Percentiles rank a stretch among this genome's conserved stretches.
phyloP scores from a whole-genome alignment of 2,329 filamentous ascomycete species.

The Xylaria sp. region DNA sequence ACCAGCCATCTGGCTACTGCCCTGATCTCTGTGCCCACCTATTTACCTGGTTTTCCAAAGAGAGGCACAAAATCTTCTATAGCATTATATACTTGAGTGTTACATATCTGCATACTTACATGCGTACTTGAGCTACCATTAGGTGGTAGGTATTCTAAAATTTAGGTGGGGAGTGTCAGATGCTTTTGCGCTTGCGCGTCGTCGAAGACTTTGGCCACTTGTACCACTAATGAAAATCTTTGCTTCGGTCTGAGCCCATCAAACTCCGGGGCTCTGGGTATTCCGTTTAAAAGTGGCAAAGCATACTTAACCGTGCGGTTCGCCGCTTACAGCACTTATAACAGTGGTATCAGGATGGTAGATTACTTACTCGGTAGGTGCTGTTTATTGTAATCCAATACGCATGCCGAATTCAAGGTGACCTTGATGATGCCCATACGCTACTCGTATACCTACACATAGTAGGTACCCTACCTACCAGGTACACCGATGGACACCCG shows the following conservation, averaged over 20 bases:
- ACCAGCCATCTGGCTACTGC: too few species aligned
- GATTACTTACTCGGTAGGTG: neutral
- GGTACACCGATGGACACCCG: too few species aligned
- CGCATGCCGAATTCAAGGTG: too few species aligned
- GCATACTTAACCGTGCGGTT: neutral
- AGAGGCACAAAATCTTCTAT: neutral
- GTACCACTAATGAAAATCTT: conserved; percentile 5
- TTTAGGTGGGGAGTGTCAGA: conserved; percentile 19
- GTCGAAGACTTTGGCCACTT: conserved; percentile 18
- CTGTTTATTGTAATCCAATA: neutral
- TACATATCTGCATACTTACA: neutral
- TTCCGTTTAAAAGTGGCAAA: neutral
- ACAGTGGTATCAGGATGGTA: neutral
- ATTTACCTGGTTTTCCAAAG: neutral
- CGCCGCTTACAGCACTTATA: neutral
- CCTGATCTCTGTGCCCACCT: neutral
- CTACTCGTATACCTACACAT: neutral
- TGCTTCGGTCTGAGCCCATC: neutral
- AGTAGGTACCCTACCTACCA: too few species aligned
- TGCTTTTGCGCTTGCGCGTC: conserved; percentile 32
- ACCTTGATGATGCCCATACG: too few species aligned
- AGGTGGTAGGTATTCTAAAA: neutral
- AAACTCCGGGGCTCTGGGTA: neutral
- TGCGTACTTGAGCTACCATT: neutral
- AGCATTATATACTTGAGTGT: neutral